Evolutionary conservation across 73 alveolate genomes (phyloP).

Genomic region (Paramecium primaurelia): DNA sequence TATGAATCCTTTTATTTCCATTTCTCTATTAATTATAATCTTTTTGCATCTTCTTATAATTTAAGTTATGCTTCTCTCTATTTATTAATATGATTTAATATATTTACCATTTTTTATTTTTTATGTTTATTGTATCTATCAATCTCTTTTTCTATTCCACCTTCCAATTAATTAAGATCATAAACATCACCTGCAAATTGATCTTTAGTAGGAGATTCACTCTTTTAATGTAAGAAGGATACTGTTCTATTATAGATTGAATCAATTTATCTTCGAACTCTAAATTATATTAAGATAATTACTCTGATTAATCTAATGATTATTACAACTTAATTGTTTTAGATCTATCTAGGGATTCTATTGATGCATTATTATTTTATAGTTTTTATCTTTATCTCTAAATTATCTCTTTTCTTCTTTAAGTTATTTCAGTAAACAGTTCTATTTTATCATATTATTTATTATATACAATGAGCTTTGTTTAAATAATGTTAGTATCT

Average conservation of each 20-base stretch:
- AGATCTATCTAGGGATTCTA: slow-evolving; percentile 10
- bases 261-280: slow-evolving; percentile 3
- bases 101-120: not conserved
- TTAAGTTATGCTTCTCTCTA: slow-evolving; percentile 22
- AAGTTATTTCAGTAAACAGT: slow-evolving; percentile 29
- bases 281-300: not conserved
- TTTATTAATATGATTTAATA: not conserved
- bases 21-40: slow-evolving; percentile 1
- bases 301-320: not conserved
- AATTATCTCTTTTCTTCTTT: slow-evolving; percentile 23
- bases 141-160: not conserved
- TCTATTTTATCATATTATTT: not conserved
- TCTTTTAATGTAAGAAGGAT: not conserved
- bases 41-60: slow-evolving; percentile 37
- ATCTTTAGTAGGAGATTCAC: not conserved
- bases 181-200: not conserved
- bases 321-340: not conserved
- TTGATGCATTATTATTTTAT: not conserved
- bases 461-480: not conserved
- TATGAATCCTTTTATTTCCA: not conserved
- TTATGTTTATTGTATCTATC: slow-evolving; percentile 12
- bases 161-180: slow-evolving; percentile 25
- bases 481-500: slow-evolving; percentile 15
- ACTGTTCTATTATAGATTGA: not conserved
- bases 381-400: not conserved